phyloP scores from a whole-genome alignment of 2,329 filamentous ascomycete genomes.

The Paraphaeosphaeria minitans region DNA sequence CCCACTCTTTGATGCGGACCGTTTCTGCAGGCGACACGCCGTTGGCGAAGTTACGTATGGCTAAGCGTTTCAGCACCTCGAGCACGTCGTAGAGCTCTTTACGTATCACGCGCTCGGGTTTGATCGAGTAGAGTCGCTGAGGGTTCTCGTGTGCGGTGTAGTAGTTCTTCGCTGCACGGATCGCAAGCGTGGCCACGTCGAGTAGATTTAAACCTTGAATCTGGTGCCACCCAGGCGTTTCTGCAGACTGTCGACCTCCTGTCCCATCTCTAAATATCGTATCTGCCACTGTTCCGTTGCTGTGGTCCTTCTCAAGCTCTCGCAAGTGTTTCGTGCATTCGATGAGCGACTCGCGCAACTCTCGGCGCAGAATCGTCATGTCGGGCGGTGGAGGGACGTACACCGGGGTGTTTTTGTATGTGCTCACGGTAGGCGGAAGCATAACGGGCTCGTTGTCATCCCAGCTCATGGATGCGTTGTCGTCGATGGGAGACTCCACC shows the following conservation, averaged over 20 bases:
- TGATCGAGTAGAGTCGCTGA: constrained; percentile 82
- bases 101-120: constrained; percentile 83
- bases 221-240: constrained; percentile 75
- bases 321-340: constrained; percentile 71
- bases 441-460: constrained; percentile 74
- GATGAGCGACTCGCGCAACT: constrained; percentile 69
- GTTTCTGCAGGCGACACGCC: constrained; percentile 82
- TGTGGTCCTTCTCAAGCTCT: constrained; percentile 56
- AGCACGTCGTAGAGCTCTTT: constrained; percentile 83
- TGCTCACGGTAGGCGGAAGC: constrained; percentile 96
- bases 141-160: constrained; percentile 92
- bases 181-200: constrained; percentile 92
- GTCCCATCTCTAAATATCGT: constrained; percentile 15
- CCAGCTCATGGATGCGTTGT: constrained; percentile 55
- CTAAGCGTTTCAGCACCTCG: constrained; percentile 91
- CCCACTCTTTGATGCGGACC: constrained; percentile 77
- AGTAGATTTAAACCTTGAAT: constrained; percentile 90
- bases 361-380: constrained; percentile 74
- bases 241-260: constrained; percentile 25
- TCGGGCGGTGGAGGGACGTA: constrained; percentile 84
- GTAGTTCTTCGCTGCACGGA: constrained; percentile 92
- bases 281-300: constrained; percentile 10
- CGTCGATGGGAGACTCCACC: constrained; percentile 60
- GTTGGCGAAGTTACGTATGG: constrained; percentile 80
- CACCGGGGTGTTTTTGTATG: constrained; percentile 85